phyloP scores from a whole-genome alignment of 768 basidiomycete species.

The Macrolepiota dolichaula region DNA sequence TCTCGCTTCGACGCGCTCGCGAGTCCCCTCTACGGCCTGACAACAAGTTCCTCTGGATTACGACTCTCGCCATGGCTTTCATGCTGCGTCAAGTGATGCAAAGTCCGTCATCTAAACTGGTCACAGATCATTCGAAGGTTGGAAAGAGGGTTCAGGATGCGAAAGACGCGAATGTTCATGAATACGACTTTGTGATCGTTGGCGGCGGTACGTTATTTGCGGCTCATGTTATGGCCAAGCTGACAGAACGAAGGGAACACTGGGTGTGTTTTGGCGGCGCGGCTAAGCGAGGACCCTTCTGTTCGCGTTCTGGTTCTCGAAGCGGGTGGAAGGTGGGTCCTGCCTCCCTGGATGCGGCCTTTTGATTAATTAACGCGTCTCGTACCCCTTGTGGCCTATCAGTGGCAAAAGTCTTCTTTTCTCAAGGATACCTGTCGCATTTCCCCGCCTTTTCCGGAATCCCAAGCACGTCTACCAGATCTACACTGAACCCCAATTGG shows the following conservation, averaged over 20 bases:
- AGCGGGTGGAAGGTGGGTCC: constrained; percentile 52
- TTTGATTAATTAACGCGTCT: too few species aligned
- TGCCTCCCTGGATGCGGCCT: background rate
- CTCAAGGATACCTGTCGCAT: constrained; percentile 44
- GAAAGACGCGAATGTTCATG: constrained; percentile 16
- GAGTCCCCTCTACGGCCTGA: constrained; percentile 9
- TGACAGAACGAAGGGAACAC: constrained; percentile 42
- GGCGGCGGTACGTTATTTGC: constrained; percentile 45
- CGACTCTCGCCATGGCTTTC: constrained; percentile 19
- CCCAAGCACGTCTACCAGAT: constrained; percentile 50
- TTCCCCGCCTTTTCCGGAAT: constrained; percentile 34
- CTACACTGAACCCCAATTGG: constrained; percentile 52
- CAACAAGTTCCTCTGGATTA: constrained; percentile 16
- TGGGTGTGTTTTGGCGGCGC: constrained; percentile 58
- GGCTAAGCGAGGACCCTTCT: constrained; percentile 52
- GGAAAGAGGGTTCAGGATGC: constrained; percentile 8
- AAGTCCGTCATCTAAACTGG: constrained; percentile 16
- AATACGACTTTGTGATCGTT: constrained; percentile 50
- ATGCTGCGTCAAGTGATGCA: constrained; percentile 18
- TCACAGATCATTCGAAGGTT: constrained; percentile 23
- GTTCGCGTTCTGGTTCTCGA: constrained; percentile 56
- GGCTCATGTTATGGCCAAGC: background rate
- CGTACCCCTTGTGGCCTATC: background rate
- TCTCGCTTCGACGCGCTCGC: constrained; percentile 8
- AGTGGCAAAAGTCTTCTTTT: constrained; percentile 42